Base-by-base conservation (phyloP, 306 rosid species). In the Urtica urens region DNA sequence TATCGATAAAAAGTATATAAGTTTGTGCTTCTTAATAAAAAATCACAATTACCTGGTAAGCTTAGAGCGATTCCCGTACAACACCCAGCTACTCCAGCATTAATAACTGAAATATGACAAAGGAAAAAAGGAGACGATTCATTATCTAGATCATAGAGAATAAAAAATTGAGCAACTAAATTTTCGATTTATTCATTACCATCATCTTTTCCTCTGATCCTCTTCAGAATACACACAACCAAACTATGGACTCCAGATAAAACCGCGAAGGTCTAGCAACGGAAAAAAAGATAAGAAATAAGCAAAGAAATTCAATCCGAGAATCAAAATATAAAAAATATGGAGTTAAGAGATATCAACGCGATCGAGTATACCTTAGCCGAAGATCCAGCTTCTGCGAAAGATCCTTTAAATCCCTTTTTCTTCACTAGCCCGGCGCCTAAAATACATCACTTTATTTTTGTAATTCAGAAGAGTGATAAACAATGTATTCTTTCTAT, bases 1-100 rank as follows among this genome's bases (percentile, higher is more conserved):
- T n/a, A n/a, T n/a, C n/a, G n/a, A n/a, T n/a, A n/a, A n/a, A n/a
- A n/a, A n/a, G n/a, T n/a, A n/a, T n/a, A n/a, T n/a, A n/a, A n/a
- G n/a, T n/a, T n/a, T n/a, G n/a, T n/a, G n/a, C n/a, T n/a, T n/a
- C n/a, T n/a, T n/a, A n/a, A n/a, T n/a, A n/a, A n/a, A 59, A 26
- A 17, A 55, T 20, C 27, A 23, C 18, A 7, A 40, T 50, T 78
- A 90, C 97, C 95, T 21, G 97, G 95, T 62, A 84, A 84, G 67
- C 97, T 90, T 55, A 90, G 83, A 67, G 92, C 95, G 44, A 90
- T 82, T 40, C 97, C 97, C 42, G 97, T 90, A 71, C 97, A 90
- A 70, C 97, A 90, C 55, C 97, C 97, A 53, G 97, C 97, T 46
- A 90, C 92, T 53, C 97, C 97, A 0, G 95, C 92, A 58, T 90